Conservation (phyloP, 306 rosid species). For the Lagenaria siceraria region DNA sequence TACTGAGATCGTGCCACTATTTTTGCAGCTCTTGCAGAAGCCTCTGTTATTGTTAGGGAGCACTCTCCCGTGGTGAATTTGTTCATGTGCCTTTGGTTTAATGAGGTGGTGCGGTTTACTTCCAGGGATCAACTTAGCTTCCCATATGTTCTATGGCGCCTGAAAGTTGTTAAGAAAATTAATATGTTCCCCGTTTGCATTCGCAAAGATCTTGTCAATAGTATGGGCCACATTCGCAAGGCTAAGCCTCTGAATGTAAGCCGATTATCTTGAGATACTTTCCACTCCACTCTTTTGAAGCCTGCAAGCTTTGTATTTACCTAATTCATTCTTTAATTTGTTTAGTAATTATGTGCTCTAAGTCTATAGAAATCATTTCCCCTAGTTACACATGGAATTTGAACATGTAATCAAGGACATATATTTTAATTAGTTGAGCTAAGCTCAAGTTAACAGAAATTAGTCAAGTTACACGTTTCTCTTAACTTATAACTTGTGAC, state of each 20-base stretch:
- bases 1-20: background rate
- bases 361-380: background rate
- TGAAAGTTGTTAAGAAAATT: conserved; percentile 48
- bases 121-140: conserved; percentile 95
- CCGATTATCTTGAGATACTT: conserved; percentile 16
- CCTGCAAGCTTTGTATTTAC: background rate
- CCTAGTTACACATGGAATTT: too few species aligned
- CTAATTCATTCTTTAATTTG: conserved; percentile 6
- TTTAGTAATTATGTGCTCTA: background rate
- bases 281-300: background rate
- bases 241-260: conserved; percentile 56
- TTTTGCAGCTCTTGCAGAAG: conserved; percentile 73
- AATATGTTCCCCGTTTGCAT: conserved; percentile 82
- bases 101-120: conserved; percentile 87
- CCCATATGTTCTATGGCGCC: conserved; percentile 81
- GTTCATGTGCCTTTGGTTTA: conserved; percentile 88
- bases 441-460: background rate
- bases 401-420: too few species aligned
- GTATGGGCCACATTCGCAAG: conserved; percentile 92
- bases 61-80: conserved; percentile 52
- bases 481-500: too few species aligned
- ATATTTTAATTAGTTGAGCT: too few species aligned
- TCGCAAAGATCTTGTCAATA: conserved; percentile 95
- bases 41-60: conserved; percentile 79
- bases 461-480: too few species aligned